Evolutionary conservation across 1,284 basidiomycete genomes (phyloP).

Genomic region (Fomitopsis betulina): DNA sequence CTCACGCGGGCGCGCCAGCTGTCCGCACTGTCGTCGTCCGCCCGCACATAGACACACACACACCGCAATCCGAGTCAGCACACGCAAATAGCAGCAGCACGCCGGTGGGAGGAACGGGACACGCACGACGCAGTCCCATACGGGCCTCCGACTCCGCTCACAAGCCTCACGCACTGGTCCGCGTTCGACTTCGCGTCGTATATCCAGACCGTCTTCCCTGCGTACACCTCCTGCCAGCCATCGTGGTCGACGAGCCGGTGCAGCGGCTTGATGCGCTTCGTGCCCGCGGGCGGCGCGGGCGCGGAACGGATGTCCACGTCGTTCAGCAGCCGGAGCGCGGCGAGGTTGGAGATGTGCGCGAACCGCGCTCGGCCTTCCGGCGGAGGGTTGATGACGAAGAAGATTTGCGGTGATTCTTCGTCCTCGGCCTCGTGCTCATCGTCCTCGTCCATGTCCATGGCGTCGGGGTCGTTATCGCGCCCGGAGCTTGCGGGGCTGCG

Average conservation of each 20-base stretch:
- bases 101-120: background rate
- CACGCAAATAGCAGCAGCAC: constrained; percentile 2
- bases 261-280: constrained; percentile 39
- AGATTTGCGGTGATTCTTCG: constrained; percentile 31
- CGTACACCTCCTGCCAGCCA: constrained; percentile 72
- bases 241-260: constrained; percentile 58
- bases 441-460: constrained; percentile 26
- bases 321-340: constrained; percentile 63
- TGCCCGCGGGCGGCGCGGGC: constrained; percentile 40
- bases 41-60: background rate
- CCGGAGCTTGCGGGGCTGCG: constrained; percentile 6
- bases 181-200: constrained; percentile 63
- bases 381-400: constrained; percentile 47
- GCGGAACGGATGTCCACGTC: constrained; percentile 57
- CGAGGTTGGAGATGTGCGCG: constrained; percentile 54
- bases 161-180: constrained; percentile 60
- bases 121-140: constrained; percentile 75
- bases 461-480: constrained; percentile 21
- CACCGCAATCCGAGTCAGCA: background rate
- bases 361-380: constrained; percentile 37
- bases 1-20: constrained; percentile 71
- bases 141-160: constrained; percentile 48
- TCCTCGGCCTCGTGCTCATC: constrained; percentile 26
- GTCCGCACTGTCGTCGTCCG: constrained; percentile 57
- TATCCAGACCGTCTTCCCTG: constrained; percentile 66